Base-by-base conservation (phyloP, 176 grass and related monocot genomes). In the Saccharum officinarum region DNA sequence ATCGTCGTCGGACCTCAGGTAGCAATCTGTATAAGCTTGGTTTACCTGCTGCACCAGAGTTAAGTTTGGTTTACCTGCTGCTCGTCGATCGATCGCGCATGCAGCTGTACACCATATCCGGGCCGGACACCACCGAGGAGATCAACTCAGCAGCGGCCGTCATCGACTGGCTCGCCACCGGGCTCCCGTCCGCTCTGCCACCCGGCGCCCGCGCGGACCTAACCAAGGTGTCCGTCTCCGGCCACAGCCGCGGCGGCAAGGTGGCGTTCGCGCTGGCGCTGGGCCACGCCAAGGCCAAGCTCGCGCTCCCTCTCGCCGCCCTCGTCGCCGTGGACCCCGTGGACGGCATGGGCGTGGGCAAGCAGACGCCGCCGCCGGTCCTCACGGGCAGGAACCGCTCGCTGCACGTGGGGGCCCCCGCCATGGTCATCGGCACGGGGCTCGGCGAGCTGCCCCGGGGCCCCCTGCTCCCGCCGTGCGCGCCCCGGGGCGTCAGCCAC, bases 221-320 rank as follows among this genome's bases (percentile, higher is more conserved):
- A 2, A 74, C 73, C 28, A 84, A 86, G 71, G 16, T 95, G 3
- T 91, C 84, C 38, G n/a, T 98, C 65, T 88, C 87, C 22, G 95
- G 95, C 18, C 95, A 98, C 73, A 98, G 95, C 87, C 86, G 91
- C 15, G 95, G 92, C 15, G 92, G 92, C 18, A 98, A 98, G 88
- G 92, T 93, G 16, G 88, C 92, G 0, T 98, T 98, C 73, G 92
- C 91, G 45, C 76, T 98, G 0, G 91, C 83, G 25, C 84, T 93
- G 1, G 87, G 80, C 47, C 65, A 87, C 69, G 87, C 82, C 37
- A 90, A 84, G 61, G 11, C 61, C 3, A 64, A 62, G 60, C 67
- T 78, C 12, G 8, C 71, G 6, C 25, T 87, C 30, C 80, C 83
- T 0, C 80, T 98, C n/a, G 88, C 92, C 22, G 88, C 91, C 1